phyloP scores from a whole-genome alignment of 2,329 filamentous ascomycete species.

The Paracorniculantispora psalliotae region DNA sequence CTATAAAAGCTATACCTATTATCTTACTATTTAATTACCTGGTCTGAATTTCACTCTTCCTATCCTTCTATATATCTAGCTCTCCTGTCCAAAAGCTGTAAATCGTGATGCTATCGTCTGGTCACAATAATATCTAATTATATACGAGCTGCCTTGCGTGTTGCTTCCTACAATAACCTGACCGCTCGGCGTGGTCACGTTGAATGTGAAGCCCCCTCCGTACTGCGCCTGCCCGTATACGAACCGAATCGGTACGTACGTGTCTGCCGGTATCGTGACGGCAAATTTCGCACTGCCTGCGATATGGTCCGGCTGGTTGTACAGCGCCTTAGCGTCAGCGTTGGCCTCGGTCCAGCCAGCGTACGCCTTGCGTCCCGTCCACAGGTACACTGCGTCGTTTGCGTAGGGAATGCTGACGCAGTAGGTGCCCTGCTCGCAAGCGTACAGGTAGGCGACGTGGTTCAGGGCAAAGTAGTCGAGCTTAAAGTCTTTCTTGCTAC shows the following conservation, averaged over 20 bases:
- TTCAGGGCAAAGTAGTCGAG: conserved; percentile 21
- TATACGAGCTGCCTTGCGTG: conserved; percentile 6
- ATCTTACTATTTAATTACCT: too few species aligned
- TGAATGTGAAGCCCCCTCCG: conserved; percentile 13
- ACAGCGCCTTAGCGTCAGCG: conserved; percentile 18
- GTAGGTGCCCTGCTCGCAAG: conserved; percentile 20
- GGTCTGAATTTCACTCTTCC: too few species aligned
- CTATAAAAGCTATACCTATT: too few species aligned
- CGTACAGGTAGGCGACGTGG: conserved; percentile 23
- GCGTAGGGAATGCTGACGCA: conserved; percentile 19
- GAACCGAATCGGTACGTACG: conserved; percentile 16
- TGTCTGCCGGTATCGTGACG: conserved; percentile 13
- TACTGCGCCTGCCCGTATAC: conserved; percentile 16
- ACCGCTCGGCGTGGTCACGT: conserved; percentile 11
- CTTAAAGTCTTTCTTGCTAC: conserved; percentile 7
- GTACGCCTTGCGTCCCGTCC: conserved; percentile 20
- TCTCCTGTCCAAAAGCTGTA: background rate
- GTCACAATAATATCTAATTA: conserved; percentile 13
- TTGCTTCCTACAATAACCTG: conserved; percentile 12
- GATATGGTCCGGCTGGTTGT: conserved; percentile 16
- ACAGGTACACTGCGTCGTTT: conserved; percentile 15
- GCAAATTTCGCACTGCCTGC: conserved; percentile 18
- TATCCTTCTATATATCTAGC: background rate
- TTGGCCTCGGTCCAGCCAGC: conserved; percentile 21
- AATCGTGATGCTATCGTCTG: conserved; percentile 1